Evolutionary conservation across 192 early-diverging fungal genomes (phyloP), one percentile per base, ranked within the genome.

Genomic region (Phycomyces blakesleeanus): DNA sequence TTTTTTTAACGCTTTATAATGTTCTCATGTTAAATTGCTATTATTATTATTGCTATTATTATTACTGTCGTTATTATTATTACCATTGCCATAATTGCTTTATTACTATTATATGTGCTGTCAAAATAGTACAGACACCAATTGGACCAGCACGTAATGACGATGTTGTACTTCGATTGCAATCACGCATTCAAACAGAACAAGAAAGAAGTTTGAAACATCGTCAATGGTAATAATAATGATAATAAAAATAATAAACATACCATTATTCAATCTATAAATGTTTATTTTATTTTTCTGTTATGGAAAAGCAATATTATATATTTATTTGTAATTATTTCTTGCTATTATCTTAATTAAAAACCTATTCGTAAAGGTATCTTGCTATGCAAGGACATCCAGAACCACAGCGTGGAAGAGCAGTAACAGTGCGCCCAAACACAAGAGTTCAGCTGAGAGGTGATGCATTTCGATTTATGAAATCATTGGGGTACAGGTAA

Each of bases 101-200:
- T n/a, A n/a, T n/a, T n/a, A n/a, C n/a, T n/a, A n/a, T n/a, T n/a
- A n/a, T n/a, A n/a, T n/a, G n/a, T n/a, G n/a, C n/a, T n/a, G n/a
- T n/a, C n/a, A n/a, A n/a, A 12, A 68, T 75, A 80, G 83, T 82
- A 18, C 80, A 87, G 61, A 91, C 89, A 29, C 82, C 86, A 0
- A 66, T 78, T 40, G 91, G 91, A 53, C 87, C 87, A 49, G 68
- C 74, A 26, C 76, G 91, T 39, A 86, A 89, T 57, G 87, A 91
- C 38, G 90, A 93, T 77, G 78, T 88, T 38, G 71, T 86, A 22
- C 72, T 92, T 37, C 76, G 87, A 40, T 69, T 92, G 49, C 69
- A 75, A 27, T 79, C 81, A 60, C 75, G 44, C 77, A 79, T 65
- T 65, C 74, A 57, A 59, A 77, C 40, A 67, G 78, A 73, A 75